Conservation (phyloP, 306 rosid species). For the Glycyrrhiza uralensis region DNA sequence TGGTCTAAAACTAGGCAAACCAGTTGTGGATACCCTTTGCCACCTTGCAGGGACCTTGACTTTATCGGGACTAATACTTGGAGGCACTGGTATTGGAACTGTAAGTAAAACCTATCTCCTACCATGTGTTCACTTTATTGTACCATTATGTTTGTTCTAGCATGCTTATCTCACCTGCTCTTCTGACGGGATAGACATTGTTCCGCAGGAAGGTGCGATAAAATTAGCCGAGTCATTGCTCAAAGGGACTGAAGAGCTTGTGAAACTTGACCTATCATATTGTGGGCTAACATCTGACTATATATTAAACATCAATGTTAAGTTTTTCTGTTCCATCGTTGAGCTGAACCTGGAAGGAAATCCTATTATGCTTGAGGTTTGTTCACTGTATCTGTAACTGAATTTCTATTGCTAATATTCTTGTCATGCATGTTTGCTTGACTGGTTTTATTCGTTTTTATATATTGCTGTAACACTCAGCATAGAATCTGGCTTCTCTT, state of each 20-base stretch:
- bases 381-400: conserved; percentile 23
- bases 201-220: conserved; percentile 65
- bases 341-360: conserved; percentile 87
- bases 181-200: conserved; percentile 26
- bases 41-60: conserved; percentile 54
- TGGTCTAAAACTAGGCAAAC: conserved; percentile 80
- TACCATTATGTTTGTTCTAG: conserved; percentile 19
- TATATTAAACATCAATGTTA: conserved; percentile 34
- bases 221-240: conserved; percentile 56
- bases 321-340: conserved; percentile 46
- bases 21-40: conserved; percentile 70
- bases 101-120: conserved; percentile 50
- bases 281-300: conserved; percentile 62
- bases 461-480: background rate
- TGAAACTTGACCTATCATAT: conserved; percentile 74
- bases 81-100: conserved; percentile 74
- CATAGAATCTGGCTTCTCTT: conserved; percentile 14
- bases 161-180: conserved; percentile 15
- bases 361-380: conserved; percentile 67
- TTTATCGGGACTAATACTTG: conserved; percentile 69
- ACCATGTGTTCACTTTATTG: conserved; percentile 4
- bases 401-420: conserved; percentile 12
- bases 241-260: conserved; percentile 51
- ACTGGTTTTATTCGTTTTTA: conserved; percentile 15
- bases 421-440: conserved; percentile 17